Base-by-base conservation (phyloP, 2,329 filamentous ascomycete genomes). In the Xylaria sp. region DNA sequence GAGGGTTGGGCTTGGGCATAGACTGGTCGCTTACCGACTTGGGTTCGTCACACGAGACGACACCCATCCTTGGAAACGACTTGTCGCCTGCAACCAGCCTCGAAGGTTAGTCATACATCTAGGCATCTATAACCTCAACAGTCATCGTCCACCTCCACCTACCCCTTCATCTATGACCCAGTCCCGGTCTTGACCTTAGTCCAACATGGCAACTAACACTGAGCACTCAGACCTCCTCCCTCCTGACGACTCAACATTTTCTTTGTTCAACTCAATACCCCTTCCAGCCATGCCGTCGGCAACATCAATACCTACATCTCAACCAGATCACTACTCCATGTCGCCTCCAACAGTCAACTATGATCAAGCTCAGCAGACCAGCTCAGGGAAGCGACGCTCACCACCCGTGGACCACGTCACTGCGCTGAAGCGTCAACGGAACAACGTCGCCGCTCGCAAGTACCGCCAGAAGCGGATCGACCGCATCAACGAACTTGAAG, bases 391-490 rank as follows among this genome's bases (percentile, higher is more conserved):
- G 31, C 65, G 74, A 46, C 75, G 73, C 13, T 75, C 74, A 33
- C 72, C 77, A 6, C 71, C 74, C 1, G 74, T 73, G 13, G 78
- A 79, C 65, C 70, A 75, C 1, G 75, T 78, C 13, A 78, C 77
- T 5, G 75, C 78, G 20, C 75, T 83, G 75, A 92, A 92, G 78
- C 88, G 90, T 33, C 86, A 88, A 69, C 86, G 88, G 69, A 92
- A 93, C 78, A 92, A 90, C 15, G 84, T 91, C 69, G 90, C 90
- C n/a, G 90, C 90, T 36, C 86, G 89, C 69, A 89, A 90, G 69
- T 92, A 92, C 76, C 88, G 90, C 31, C 90, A 92, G 77, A 91
- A 90, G 77, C 87, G 89, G 54, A 84, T 92, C 40, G 90, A 92
- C 73, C 88, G 89, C 69, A 87, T 92, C 77, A 80, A 80, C 31